Base-by-base conservation (phyloP, 2,329 filamentous ascomycete species). In the Parastagonospora avenae region DNA sequence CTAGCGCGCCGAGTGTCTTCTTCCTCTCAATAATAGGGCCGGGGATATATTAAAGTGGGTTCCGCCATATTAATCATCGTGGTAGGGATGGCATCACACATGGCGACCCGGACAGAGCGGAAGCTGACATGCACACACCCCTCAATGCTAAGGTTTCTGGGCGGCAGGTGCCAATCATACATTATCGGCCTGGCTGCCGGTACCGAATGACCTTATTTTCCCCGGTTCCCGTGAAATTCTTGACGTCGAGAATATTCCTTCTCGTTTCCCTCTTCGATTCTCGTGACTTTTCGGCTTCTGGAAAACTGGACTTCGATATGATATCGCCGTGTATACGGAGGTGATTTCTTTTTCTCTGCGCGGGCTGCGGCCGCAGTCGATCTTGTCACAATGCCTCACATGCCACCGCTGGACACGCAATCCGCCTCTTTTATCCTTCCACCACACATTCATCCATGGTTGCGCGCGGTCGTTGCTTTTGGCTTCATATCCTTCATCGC, bases 401-500 rank as follows among this genome's bases (percentile, higher is more conserved):
- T 54, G 9, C 48, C 55, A 15, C 44, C 29, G 38, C 50, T 70
- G 46, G 71, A 72, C 48, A 42, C 11, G 11, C 63, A 62, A 11
- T 73, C 69, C 39, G 30, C 15, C 7, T 66, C 72, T 8, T 64
- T 76, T 12, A 55, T 59, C 10, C 58, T 79, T 2, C 70, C 75
- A 5, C 36, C 52, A 10, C 50, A 64, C 31, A 71, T 78, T 1
- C 62, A 65, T 27, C 66, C 59, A 9, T 80, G 79, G 57, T 66
- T 82, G 14, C 74, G 73, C 14, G 76, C 78, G 12, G 76, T 82
- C 48, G 74, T 79, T 19, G 59, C 66, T 27, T 64, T 82, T 24
- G 80, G 75, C 12, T 71, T 80, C 35, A 50, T 81, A 7, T 82
- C 80, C 9, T 76, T 80, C 52, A 35, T 77, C 14, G 71, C 77